Conservation (phyloP, 805 yeast genomes). For the Wickerhamiella sergipiensis region DNA sequence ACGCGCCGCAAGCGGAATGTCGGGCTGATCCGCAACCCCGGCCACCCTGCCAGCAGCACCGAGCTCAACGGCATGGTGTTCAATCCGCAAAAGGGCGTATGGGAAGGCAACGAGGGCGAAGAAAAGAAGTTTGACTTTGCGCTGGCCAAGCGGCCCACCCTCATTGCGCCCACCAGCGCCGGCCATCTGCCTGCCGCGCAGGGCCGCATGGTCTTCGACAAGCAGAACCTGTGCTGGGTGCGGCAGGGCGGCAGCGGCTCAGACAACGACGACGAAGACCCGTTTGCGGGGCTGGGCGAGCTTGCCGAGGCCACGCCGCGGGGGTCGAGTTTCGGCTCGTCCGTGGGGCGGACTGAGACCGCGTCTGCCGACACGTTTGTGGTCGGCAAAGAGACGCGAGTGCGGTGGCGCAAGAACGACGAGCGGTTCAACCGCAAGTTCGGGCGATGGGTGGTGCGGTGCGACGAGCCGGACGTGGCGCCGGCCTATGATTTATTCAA, state of each 20-base stretch:
- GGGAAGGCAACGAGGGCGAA: conserved; percentile 20
- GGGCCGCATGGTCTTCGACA: conserved; percentile 17
- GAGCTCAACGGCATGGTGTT: conserved; percentile 19
- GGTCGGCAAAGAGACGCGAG: conserved; percentile 8
- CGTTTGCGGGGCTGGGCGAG: conserved; percentile 16
- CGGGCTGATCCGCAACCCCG: conserved; percentile 12
- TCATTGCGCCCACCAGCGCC: conserved; percentile 5
- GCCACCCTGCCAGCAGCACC: background rate
- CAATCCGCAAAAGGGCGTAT: conserved; percentile 15
- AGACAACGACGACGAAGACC: conserved; percentile 17
- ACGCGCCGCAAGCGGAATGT: conserved; percentile 4
- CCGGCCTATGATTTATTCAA: conserved; percentile 14
- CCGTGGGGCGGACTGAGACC: conserved; percentile 14
- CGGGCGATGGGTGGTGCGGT: conserved; percentile 19
- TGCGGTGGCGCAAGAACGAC: conserved; percentile 18
- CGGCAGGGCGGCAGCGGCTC: conserved; percentile 9
- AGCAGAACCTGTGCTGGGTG: conserved; percentile 16
- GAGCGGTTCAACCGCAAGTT: conserved; percentile 19
- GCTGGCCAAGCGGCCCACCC: conserved; percentile 8
- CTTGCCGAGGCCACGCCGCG: background rate
- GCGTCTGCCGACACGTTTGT: conserved; percentile 15
- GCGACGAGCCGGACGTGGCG: conserved; percentile 6
- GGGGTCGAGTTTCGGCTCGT: conserved; percentile 7
- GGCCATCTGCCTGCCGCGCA: background rate
- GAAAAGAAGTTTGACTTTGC: conserved; percentile 12